Evolutionary conservation across 2,329 filamentous ascomycete species (phyloP), one percentile per base, ranked within the genome.

Genomic region (Pseudocercospora fuligena): DNA sequence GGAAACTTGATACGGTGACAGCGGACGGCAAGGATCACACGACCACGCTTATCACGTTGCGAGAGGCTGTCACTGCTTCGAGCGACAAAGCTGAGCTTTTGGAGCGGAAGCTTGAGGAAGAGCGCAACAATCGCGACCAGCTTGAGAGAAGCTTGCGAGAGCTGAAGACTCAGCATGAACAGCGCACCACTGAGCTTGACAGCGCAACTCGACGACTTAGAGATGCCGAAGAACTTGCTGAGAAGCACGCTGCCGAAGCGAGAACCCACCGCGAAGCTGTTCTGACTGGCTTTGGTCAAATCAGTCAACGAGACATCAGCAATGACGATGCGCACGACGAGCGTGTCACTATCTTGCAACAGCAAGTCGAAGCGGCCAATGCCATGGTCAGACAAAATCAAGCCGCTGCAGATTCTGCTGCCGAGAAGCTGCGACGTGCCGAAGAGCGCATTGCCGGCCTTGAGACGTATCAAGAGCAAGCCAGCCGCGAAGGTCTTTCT

Each of bases 361-460:
- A 88, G 53, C 95, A 98, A 77, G 84, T 97, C 14, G 87, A 90
- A 69, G 82, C 90, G 51, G 92, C 94, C 16, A 96, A 92, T 73
- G 85, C 84, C 1, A 82, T 98, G 77, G 93, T 94, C 29, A 92
- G 91, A 78, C 93, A 93, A 75, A 97, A 97, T 73, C 93, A 97
- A 78, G 86, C 90, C 67, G 94, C 96, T 66, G 94, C 94, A 0
- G 93, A 99, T 78, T 82, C 85, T 27, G 93, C 94, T 2, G 91
- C 93, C 0, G 93, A 97, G 76, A 96, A 94, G 77, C 85, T 99
- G 61, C 91, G 95, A 61, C 91, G 91, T 66, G 95, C 95, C 3
- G 96, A 99, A 80, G 96, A 98, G 82, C 90, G 95, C 49, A 98
- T 99, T 78, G 96, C 95, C 5, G 95, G 95, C 6, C 86, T 99